Evolutionary conservation across 2,329 filamentous ascomycete genomes (phyloP), one percentile per base, ranked within the genome.

Genomic region (Clathrospora elynae): DNA sequence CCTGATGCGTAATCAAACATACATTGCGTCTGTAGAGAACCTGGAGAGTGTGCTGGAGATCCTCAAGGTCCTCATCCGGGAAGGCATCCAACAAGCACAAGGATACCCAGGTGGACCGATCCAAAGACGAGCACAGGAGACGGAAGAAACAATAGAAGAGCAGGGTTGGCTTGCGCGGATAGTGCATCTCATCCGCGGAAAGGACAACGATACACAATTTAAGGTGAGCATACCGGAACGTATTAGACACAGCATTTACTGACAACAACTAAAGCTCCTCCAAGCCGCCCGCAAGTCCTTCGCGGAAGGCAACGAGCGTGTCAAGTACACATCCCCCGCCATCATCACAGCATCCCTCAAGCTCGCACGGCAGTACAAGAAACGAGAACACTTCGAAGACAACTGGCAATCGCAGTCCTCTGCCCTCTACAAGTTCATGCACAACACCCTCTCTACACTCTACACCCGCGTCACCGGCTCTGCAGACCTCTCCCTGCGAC

Each of bases 131-230:
- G 82, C 83, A 13, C 76, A 81, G 32, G 95, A 99, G 75, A 97
- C 93, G 1, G 93, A 99, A 50, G 95, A 99, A 74, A 97, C 92
- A 0, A 84, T 97, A 62, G 92, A 99, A 71, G 93, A 99, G 73
- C 93, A 99, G 76, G 93, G 93, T 36, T 96, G 90, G 90, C 78
- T 99, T 39, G 93, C 93, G 23, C 82, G 93, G 58, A 86, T 99
- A 64, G 84, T 96, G 12, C 93, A 99, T 72, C 77, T 96, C 42
- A 82, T 99, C 37, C 79, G 89, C 43, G 87, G 84, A 30, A 78
- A 88, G 23, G 83, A 95, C 66, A 97, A 97, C 62, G 90, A 96
- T 59, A 95, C 87, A 0, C 93, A 99, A 67, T 93, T 96, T 74
- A 90, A 90, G 71, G 78, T 78, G 70, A 25, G 53, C 6, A 17